Evolutionary conservation across 2,329 filamentous ascomycete genomes (phyloP).

Genomic region (Calonectria crousiana): DNA sequence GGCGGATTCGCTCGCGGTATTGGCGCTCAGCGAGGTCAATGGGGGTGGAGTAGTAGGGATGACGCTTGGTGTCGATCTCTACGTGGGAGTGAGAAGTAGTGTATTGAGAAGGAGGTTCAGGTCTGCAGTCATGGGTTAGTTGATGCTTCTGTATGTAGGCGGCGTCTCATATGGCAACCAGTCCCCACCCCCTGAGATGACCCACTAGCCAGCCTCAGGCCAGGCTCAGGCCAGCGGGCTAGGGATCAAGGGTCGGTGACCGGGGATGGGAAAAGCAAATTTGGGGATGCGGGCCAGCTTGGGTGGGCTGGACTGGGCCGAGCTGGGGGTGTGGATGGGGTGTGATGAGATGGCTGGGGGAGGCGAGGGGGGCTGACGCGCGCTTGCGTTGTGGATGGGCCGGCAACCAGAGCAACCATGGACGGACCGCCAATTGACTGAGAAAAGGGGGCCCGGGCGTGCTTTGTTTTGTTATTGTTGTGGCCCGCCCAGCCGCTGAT

Average conservation of each 20-base stretch:
- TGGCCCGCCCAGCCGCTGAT: conserved; percentile 27
- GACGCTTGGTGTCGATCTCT: conserved; percentile 70
- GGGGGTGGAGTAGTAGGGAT: conserved; percentile 61
- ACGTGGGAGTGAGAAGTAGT: conserved; percentile 70
- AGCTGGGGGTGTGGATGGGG: conserved; percentile 33
- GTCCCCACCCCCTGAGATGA: conserved; percentile 40
- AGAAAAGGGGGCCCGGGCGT: conserved; percentile 20
- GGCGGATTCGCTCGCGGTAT: conserved; percentile 72
- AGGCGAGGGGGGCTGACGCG: conserved; percentile 34
- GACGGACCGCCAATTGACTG: conserved; percentile 32
- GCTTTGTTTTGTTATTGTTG: conserved; percentile 28
- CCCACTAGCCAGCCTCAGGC: conserved; percentile 39
- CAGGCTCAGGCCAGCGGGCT: conserved; percentile 43
- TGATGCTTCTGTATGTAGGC: conserved; percentile 46
- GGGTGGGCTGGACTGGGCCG: conserved; percentile 39
- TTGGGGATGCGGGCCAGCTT: conserved; percentile 36
- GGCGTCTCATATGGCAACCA: conserved; percentile 49
- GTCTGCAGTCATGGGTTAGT: conserved; percentile 49
- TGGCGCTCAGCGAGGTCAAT: conserved; percentile 76
- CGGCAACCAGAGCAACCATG: conserved; percentile 31
- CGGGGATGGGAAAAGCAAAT: conserved; percentile 40
- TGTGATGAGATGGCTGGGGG: conserved; percentile 41
- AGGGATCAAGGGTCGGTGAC: conserved; percentile 33
- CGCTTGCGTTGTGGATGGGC: conserved; percentile 39
- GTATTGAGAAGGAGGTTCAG: conserved; percentile 60